Evolutionary conservation across 202 grass and related monocot species (phyloP).

Genomic region (Panicum hallii): DNA sequence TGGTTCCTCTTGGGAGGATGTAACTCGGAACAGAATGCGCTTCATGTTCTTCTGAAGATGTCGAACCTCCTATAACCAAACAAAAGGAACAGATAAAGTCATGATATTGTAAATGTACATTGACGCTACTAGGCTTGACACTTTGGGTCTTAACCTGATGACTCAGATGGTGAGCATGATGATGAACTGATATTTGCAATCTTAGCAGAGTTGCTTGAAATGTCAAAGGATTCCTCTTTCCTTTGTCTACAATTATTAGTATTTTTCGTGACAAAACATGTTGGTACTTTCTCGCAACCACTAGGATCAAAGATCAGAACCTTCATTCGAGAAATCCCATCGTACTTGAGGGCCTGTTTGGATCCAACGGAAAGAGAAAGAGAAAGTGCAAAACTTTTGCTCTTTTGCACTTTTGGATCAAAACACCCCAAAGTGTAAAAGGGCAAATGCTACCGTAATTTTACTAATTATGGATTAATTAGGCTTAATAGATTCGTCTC

Average conservation of each 20-base stretch:
- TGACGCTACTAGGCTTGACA: background rate
- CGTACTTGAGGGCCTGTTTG: no score
- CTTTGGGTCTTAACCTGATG: conserved; percentile 21
- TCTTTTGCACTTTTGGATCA: no score
- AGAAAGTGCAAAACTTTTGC: no score
- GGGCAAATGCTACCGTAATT: no score
- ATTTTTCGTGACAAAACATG: background rate
- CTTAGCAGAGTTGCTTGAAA: background rate
- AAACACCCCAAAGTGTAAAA: no score
- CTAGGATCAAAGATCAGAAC: conserved; percentile 45
- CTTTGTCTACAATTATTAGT: background rate
- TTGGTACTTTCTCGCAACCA: conserved; percentile 48
- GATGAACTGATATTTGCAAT: background rate
- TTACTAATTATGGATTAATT: no score
- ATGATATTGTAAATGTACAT: background rate
- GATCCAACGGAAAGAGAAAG: no score
- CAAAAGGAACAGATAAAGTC: background rate
- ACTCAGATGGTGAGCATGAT: background rate
- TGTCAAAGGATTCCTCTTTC: background rate
- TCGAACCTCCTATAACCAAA: background rate
- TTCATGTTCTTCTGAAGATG: conserved; percentile 10
- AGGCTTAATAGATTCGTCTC: no score
- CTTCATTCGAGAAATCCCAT: conserved; percentile 40
- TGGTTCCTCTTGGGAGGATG: background rate
- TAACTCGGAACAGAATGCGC: background rate